These are phyloP conservation scores for Cruciata laevipes DNA, from an alignment of 257 asterid genomes.

Conservation along the genomic window DNA sequence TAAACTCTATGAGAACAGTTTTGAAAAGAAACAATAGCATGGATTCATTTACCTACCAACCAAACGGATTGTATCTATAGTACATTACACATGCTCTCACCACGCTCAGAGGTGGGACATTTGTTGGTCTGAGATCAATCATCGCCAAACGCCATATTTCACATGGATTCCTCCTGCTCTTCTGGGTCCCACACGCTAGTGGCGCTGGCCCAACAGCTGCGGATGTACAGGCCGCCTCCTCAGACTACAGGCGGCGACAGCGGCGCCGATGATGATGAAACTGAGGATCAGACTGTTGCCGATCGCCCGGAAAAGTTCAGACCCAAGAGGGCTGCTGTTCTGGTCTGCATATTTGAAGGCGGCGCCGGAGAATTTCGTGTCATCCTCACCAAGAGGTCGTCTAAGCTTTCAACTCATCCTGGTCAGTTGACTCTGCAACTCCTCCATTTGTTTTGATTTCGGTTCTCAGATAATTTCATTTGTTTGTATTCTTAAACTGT, in stretches of 20 bases:
- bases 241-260: constrained; percentile 23
- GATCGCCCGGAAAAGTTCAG: constrained; percentile 31
- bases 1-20: too few species aligned
- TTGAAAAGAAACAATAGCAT: too few species aligned
- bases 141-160: constrained; percentile 25
- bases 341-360: constrained; percentile 84
- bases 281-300: constrained; percentile 45
- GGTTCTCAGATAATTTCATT: too few species aligned
- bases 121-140: constrained; percentile 23
- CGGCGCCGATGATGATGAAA: constrained; percentile 42
- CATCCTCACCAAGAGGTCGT: constrained; percentile 83
- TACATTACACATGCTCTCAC: constrained; percentile 39
- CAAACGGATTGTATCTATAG: too few species aligned
- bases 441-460: neutral
- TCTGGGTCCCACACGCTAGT: constrained; percentile 35
- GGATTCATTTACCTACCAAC: too few species aligned
- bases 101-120: constrained; percentile 31
- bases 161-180: constrained; percentile 43
- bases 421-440: constrained; percentile 35
- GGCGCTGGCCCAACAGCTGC: constrained; percentile 64
- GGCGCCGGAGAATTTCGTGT: constrained; percentile 67
- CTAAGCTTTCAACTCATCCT: constrained; percentile 81
- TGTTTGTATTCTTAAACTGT: too few species aligned
- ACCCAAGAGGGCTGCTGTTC: constrained; percentile 89
- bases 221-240: constrained; percentile 63